These are phyloP conservation scores for Pseudogymnoascus sp. DNA, from an alignment of 2,329 filamentous ascomycete species.

Conservation along the genomic window DNA sequence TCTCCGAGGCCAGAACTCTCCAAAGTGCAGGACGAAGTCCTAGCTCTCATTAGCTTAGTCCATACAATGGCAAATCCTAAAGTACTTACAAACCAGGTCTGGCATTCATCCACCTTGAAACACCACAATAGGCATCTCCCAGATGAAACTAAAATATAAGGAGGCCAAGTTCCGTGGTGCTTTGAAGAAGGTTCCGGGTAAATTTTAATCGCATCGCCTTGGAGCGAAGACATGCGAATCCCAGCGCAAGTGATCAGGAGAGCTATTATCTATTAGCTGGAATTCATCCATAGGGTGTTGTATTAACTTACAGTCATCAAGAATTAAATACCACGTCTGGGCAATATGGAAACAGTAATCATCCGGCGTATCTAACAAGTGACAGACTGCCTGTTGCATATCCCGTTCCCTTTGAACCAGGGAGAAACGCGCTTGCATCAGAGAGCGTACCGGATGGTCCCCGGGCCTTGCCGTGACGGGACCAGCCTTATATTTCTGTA, in stretches of 20 bases:
- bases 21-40: slow-evolving; percentile 36
- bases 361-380: slow-evolving; percentile 28
- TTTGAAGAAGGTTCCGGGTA: slow-evolving; percentile 26
- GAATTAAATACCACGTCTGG: slow-evolving; percentile 40
- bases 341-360: slow-evolving; percentile 40
- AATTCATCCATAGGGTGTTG: neutral
- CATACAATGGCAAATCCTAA: neutral
- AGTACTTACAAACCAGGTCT: slow-evolving; percentile 38
- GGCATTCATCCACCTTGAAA: slow-evolving; percentile 33
- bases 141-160: slow-evolving; percentile 31
- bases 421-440: slow-evolving; percentile 38
- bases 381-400: slow-evolving; percentile 39
- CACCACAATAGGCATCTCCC: slow-evolving; percentile 33
- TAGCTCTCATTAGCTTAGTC: slow-evolving; percentile 1
- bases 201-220: slow-evolving; percentile 28
- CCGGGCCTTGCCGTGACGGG: slow-evolving; percentile 24
- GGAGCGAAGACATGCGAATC: slow-evolving; percentile 29
- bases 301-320: slow-evolving; percentile 34
- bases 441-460: slow-evolving; percentile 35
- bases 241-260: slow-evolving; percentile 37
- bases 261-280: slow-evolving; percentile 12
- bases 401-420: slow-evolving; percentile 34
- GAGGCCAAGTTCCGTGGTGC: slow-evolving; percentile 11
- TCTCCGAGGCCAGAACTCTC: slow-evolving; percentile 35
- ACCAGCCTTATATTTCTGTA: slow-evolving; percentile 36